Percentiles rank a stretch among this genome's conserved stretches.
These are phyloP conservation scores for Suillus sp. DNA, from an alignment of 768 basidiomycete genomes.

Conservation along the genomic window DNA sequence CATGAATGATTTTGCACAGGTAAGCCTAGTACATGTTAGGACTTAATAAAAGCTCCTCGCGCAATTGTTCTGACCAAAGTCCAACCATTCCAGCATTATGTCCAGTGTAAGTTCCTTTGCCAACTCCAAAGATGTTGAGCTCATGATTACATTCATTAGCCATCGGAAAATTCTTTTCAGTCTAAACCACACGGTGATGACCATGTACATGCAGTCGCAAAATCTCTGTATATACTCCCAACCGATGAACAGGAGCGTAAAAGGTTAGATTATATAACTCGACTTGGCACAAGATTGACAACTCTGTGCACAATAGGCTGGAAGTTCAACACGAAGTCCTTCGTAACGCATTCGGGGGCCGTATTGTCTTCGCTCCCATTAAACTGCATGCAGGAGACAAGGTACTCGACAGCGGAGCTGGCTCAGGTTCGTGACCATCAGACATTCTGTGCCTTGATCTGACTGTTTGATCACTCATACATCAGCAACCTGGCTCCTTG, in stretches of 20 bases:
- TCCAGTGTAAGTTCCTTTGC: not conserved
- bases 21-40: not conserved
- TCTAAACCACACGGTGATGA: not conserved
- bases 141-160: not conserved
- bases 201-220: not conserved
- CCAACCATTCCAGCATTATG: not conserved
- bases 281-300: not conserved
- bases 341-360: slow-evolving; percentile 23
- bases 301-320: slow-evolving; percentile 12
- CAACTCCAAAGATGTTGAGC: not conserved
- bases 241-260: slow-evolving; percentile 29
- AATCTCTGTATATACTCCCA: slow-evolving; percentile 26
- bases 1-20: not conserved
- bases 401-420: slow-evolving; percentile 27
- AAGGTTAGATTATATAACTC: slow-evolving; percentile 15
- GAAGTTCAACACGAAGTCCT: slow-evolving; percentile 23
- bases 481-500: slow-evolving; percentile 28
- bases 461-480: not conserved
- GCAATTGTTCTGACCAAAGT: too few relatives aligned
- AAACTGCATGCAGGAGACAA: slow-evolving; percentile 20
- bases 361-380: slow-evolving; percentile 25
- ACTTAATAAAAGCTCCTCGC: not conserved
- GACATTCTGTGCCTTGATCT: not conserved
- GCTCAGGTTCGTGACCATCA: slow-evolving; percentile 18
- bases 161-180: not conserved